Percentiles rank a stretch among this genome's conserved stretches.
Evolutionary conservation across 1,284 basidiomycete genomes (phyloP).

Genomic region (Sporisorium graminicola): DNA sequence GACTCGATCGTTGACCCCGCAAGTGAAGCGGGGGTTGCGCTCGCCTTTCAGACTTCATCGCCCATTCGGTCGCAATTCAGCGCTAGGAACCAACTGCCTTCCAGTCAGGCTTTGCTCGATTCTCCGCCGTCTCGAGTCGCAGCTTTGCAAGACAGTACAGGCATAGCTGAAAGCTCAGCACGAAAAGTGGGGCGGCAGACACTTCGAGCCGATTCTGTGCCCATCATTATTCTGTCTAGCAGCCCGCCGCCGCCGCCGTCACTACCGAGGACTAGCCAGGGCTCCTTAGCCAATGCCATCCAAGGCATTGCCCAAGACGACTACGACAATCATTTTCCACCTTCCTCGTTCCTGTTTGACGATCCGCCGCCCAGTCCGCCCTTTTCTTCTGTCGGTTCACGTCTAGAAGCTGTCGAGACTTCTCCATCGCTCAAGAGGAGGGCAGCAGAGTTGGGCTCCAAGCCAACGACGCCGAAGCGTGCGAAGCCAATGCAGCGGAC

Average conservation of each 20-base stretch:
- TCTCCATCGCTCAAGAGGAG: constrained; percentile 19
- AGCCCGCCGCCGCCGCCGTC: constrained; percentile 36
- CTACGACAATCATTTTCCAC: constrained; percentile 11
- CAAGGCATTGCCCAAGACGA: constrained; percentile 24
- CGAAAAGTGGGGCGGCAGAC: background rate
- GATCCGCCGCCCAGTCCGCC: constrained; percentile 25
- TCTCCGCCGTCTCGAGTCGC: constrained; percentile 19
- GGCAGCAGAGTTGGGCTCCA: background rate
- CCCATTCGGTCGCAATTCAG: constrained; percentile 47
- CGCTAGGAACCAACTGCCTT: constrained; percentile 12
- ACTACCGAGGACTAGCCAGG: constrained; percentile 17
- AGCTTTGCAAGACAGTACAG: background rate
- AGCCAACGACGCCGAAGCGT: constrained; percentile 14
- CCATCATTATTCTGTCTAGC: constrained; percentile 45
- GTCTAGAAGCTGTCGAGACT: background rate
- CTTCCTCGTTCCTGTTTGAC: constrained; percentile 28
- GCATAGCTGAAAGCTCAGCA: background rate
- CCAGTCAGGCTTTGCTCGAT: constrained; percentile 25
- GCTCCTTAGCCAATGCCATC: constrained; percentile 1
- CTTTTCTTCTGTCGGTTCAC: constrained; percentile 13
- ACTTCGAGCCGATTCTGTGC: constrained; percentile 23
- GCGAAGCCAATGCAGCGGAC: constrained; percentile 11
- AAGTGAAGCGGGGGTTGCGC: constrained; percentile 17
- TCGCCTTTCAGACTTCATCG: constrained; percentile 17
- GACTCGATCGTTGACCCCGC: constrained; percentile 38